These are phyloP conservation scores for Nigrospora sphaerica DNA, from an alignment of 2,329 filamentous ascomycete genomes.

Conservation along the genomic window DNA sequence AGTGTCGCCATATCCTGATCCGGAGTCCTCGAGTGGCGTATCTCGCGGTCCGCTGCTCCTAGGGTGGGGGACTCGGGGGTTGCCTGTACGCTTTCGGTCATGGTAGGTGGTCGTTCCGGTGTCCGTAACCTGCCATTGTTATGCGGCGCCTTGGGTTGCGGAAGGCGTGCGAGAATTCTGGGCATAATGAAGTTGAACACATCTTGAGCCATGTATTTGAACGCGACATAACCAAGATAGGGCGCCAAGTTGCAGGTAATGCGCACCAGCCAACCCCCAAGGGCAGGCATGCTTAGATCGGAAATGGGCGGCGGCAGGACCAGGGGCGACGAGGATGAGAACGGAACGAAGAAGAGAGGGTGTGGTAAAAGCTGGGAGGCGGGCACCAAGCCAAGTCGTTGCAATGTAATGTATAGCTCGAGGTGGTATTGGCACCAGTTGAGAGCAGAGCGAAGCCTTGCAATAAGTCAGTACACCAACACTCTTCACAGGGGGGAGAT, in stretches of 20 bases:
- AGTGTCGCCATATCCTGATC: constrained; percentile 13
- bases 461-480: constrained; percentile 4
- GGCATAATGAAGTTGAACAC: constrained; percentile 29
- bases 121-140: neutral
- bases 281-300: constrained; percentile 27
- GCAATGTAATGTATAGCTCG: constrained; percentile 44
- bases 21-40: constrained; percentile 13
- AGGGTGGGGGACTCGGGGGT: constrained; percentile 21
- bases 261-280: constrained; percentile 36
- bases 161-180: constrained; percentile 30
- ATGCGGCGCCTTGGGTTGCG: constrained; percentile 13
- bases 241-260: constrained; percentile 37
- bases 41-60: constrained; percentile 21
- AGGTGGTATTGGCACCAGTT: constrained; percentile 41
- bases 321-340: constrained; percentile 43
- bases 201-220: constrained; percentile 28
- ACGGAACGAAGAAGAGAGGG: constrained; percentile 46
- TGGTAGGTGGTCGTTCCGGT: too few species aligned
- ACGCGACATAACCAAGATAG: constrained; percentile 37
- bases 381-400: constrained; percentile 41
- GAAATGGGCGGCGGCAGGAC: constrained; percentile 33
- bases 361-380: constrained; percentile 33
- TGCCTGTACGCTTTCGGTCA: too few species aligned
- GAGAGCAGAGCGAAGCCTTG: constrained; percentile 15
- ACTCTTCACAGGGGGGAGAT: too few species aligned